phyloP scores from a whole-genome alignment of 2,329 filamentous ascomycete species.

The Ceratocystis harringtonii region DNA sequence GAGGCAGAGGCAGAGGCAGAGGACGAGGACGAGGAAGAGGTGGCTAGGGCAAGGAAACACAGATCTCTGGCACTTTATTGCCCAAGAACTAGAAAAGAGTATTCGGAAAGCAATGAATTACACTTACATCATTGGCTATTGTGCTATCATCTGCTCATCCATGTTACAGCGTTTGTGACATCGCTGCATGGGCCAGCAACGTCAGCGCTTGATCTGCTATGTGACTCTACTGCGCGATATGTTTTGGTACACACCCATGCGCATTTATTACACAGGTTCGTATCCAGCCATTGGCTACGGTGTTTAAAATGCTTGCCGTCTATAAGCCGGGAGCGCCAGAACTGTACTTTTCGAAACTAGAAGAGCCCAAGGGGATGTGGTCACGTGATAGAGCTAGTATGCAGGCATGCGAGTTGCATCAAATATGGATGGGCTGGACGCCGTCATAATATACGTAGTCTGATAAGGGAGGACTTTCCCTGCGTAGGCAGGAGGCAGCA shows the following conservation, averaged over 20 bases:
- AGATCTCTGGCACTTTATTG: too few species aligned
- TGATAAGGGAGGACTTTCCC: not conserved
- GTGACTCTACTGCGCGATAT: not conserved
- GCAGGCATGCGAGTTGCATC: not conserved
- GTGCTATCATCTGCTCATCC: not conserved
- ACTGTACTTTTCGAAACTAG: not conserved
- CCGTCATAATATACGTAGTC: not conserved
- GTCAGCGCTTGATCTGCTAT: not conserved
- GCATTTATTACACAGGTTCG: not conserved
- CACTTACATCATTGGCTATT: not conserved
- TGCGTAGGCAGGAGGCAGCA: not conserved
- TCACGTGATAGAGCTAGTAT: not conserved
- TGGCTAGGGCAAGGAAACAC: not conserved
- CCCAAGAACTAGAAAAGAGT: too few species aligned
- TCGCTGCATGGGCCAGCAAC: too few species aligned
- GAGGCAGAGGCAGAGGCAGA: conserved; percentile 30
- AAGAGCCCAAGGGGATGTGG: not conserved
- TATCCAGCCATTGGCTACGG: not conserved
- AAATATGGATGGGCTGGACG: not conserved
- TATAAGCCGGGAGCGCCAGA: not conserved
- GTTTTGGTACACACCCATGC: not conserved
- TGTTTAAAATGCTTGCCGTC: not conserved
- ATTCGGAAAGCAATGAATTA: not conserved
- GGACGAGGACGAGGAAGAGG: conserved; percentile 16
- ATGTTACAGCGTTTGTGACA: not conserved